Evolutionary conservation across 2,329 filamentous ascomycete genomes (phyloP).

Genomic region (Aureobasidium sp.): DNA sequence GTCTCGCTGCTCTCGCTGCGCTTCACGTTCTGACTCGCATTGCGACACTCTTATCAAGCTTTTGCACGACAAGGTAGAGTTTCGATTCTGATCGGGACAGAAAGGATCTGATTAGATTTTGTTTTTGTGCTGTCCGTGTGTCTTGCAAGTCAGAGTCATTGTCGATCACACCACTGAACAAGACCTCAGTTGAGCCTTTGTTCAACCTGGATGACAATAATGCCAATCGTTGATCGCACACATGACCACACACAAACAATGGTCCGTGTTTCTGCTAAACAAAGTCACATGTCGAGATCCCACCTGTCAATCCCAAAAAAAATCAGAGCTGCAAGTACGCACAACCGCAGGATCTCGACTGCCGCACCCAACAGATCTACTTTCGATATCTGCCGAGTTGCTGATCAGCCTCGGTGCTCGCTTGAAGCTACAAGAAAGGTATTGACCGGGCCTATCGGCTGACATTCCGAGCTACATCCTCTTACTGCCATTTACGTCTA

Average conservation of each 20-base stretch:
- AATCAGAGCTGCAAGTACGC: not conserved
- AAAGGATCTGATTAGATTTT: conserved; percentile 1
- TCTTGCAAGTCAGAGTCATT: not conserved
- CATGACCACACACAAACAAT: not conserved
- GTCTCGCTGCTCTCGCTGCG: not conserved
- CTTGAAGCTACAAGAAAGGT: not conserved
- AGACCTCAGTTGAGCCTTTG: not conserved
- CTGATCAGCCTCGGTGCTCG: not conserved
- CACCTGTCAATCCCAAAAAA: not conserved
- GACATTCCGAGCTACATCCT: not conserved
- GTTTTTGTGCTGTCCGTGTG: not conserved
- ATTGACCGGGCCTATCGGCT: not conserved
- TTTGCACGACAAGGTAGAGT: not conserved
- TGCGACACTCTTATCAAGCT: not conserved
- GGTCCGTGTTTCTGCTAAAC: not conserved
- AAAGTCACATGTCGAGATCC: not conserved
- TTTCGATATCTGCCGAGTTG: not conserved
- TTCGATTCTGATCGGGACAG: not conserved
- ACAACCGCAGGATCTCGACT: not conserved
- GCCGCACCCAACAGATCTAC: not conserved
- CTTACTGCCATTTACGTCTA: not conserved
- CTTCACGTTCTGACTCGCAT: not conserved
- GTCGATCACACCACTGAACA: not conserved
- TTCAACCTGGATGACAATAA: not conserved
- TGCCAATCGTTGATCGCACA: not conserved